Base-by-base conservation (phyloP, 768 basidiomycete genomes). In the Pulveroboletus sp. region DNA sequence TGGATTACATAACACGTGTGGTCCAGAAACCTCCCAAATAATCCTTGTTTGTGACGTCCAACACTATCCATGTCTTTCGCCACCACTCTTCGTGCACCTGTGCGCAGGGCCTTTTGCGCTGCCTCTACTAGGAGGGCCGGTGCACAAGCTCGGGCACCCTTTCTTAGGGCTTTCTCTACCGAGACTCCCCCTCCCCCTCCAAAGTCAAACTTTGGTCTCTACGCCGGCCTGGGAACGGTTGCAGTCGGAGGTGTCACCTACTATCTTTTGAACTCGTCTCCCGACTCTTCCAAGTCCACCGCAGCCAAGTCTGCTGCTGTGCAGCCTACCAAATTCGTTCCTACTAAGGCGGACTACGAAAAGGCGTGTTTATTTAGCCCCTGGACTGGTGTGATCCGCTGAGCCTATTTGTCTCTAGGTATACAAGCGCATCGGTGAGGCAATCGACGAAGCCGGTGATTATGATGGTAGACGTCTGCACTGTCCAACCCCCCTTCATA, bases 391-490 rank as follows among this genome's bases (percentile, higher is more conserved):
- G n/a, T 13, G 49, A 46, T 26, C 17, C 11, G 10, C 26, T 28
- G 33, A 55, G 37, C 28, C 17, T 15, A 45, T 39, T 6, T 32
- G 13, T 27, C 15, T 13, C 17, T 47, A 90, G 85, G 91, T 98
- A 14, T 98, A 99, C 78, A 92, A 95, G 72, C 79, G 72, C 51
- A 82, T 99, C 64, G 88, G 89, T 10, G 83, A 87, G 18, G 58
- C 80, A 35, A 66, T 94, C 27, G 89, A 93, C 47, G 80, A 81
- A 15, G 86, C 84, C 37, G 70, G 61, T 1, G 68, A 68, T 31
- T 96, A 97, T 71, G 95, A 98, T 65, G 94, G 93, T 89, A 64
- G 43, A 74, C 32, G 38, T 40, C 2, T 49, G 5, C 37, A 8
- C 15, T 2, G 9, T 47, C 17, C 18, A 27, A n/a, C 10, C 48